Evolutionary conservation across 2,329 filamentous ascomycete species (phyloP), one percentile per base, ranked within the genome.

Genomic region (Fusarium illudens): DNA sequence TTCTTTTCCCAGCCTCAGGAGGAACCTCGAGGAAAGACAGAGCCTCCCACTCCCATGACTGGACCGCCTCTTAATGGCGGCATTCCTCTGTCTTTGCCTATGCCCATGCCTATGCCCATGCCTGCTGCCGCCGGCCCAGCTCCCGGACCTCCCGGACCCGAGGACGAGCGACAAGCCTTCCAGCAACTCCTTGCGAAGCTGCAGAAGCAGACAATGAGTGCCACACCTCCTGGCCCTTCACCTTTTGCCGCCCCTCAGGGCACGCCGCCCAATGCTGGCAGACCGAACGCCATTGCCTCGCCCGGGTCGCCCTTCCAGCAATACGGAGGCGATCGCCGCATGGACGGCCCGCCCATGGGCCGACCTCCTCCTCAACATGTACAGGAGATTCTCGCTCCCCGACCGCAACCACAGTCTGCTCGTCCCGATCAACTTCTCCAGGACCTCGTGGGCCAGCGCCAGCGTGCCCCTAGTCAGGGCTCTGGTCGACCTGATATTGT

Each of bases 131-230:
- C 60, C 4, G 67, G 61, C 12, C 76, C 78, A 56, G 78, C 79
- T 49, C 68, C 79, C 19, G 80, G 83, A 11, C 79, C 79, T 49
- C 68, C 79, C 19, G 80, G 83, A 11, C 79, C 83, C 6, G 88
- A 89, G 65, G 87, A 89, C 54, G 94, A 97, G 74, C 93, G 93
- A 78, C 91, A 94, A 77, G 94, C 93, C 1, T 97, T 97, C 79
- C 88, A 93, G 68, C 87, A 90, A 44, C 87, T 97, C 46, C 83
- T 97, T 33, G 87, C 92, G 71, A 96, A 97, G 85, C 86, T 97
- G 37, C 90, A 94, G 64, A 83, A 83, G 60, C 86, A 88, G 62
- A 84, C 81, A 2, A 70, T 79, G 66, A 81, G 77, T 44, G 80
- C 81, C 49, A 83, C 85, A 27, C 82, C 84, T 12, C 81, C 83